Conservation (phyloP, 495 filamentous ascomycete species). For the Neurospora sp. region DNA sequence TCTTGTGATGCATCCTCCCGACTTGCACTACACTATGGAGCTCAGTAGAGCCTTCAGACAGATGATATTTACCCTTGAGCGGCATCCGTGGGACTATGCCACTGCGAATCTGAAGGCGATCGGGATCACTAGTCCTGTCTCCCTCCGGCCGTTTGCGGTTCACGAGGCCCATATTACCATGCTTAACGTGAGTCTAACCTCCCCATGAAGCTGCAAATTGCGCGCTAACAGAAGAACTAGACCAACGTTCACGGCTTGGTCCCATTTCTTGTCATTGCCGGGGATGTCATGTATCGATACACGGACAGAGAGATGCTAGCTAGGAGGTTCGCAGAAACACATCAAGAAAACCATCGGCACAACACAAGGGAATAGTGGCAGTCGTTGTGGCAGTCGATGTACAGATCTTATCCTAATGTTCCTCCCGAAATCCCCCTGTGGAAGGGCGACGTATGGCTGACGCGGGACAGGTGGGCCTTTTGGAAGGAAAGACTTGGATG, state of each 20-base stretch:
- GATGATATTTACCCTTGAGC: too few species aligned
- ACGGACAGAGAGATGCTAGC: neutral
- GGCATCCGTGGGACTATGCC: too few species aligned
- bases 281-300: neutral
- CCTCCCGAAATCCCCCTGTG: neutral
- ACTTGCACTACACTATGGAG: too few species aligned
- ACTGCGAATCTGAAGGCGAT: too few species aligned
- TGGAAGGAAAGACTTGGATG: neutral
- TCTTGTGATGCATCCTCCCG: too few species aligned
- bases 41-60: too few species aligned
- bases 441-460: neutral
- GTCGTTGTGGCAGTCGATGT: neutral
- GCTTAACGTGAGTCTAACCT: too few species aligned
- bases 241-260: neutral
- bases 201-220: too few species aligned
- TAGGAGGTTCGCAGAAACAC: neutral
- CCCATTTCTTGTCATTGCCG: neutral
- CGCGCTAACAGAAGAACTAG: neutral
- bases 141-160: too few species aligned
- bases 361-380: neutral
- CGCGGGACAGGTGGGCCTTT: neutral
- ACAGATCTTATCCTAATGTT: neutral
- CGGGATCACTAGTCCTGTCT: too few species aligned
- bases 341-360: neutral
- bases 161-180: too few species aligned